Percentiles rank a stretch among this genome's conserved stretches.
Evolutionary conservation across 2,329 filamentous ascomycete genomes (phyloP).

Genomic region (Venturia nashicola): DNA sequence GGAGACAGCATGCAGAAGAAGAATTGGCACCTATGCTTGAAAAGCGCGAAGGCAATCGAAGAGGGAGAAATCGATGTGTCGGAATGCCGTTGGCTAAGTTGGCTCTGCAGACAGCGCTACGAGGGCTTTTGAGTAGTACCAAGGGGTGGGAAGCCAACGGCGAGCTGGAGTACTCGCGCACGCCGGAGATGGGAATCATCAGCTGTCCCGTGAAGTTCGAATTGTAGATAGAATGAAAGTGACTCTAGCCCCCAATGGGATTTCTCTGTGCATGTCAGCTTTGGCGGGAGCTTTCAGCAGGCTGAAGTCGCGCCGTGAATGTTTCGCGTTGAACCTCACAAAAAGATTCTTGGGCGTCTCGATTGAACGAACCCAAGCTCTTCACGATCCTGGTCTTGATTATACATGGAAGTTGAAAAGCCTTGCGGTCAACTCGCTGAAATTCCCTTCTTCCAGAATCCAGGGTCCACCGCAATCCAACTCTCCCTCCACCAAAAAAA

Average conservation of each 20-base stretch:
- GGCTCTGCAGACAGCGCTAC: constrained; percentile 4
- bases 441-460: too few relatives aligned
- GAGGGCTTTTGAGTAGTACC: constrained; percentile 2
- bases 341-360: neutral
- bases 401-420: neutral
- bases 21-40: constrained; percentile 9
- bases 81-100: constrained; percentile 9
- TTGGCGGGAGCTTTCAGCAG: neutral
- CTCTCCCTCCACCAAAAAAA: neutral
- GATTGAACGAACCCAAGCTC: neutral
- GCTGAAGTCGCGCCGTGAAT: neutral
- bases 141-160: constrained; percentile 9
- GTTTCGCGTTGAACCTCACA: too few relatives aligned
- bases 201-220: constrained; percentile 9
- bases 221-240: neutral
- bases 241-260: neutral
- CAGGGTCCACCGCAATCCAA: neutral
- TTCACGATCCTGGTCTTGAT: neutral
- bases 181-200: constrained; percentile 11
- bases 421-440: neutral
- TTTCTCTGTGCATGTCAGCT: neutral
- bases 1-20: constrained; percentile 9
- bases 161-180: constrained; percentile 6
- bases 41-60: constrained; percentile 10
- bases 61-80: constrained; percentile 7